Evolutionary conservation across 441 rosid genomes (phyloP).

Genomic region (Viola pubescens): DNA sequence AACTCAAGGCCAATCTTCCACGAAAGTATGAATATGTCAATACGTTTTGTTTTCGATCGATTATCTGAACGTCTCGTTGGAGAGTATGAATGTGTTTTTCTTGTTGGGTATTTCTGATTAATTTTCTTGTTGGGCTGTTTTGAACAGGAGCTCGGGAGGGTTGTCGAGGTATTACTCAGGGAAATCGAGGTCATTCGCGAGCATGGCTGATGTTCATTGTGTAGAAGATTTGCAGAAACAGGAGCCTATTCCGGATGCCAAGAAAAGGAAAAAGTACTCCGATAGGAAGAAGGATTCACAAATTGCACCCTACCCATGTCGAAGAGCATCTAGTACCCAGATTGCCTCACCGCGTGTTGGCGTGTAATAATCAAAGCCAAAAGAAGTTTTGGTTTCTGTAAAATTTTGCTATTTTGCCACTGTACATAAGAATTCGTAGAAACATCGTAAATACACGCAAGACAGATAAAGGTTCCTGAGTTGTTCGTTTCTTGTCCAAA

Average conservation of each 20-base stretch:
- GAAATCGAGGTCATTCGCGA: constrained; percentile 56
- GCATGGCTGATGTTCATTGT: constrained; percentile 58
- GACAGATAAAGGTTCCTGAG: too few species aligned
- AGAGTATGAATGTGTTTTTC: neutral
- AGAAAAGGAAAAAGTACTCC: constrained; percentile 52
- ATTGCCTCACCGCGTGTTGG: constrained; percentile 36
- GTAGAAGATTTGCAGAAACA: constrained; percentile 67
- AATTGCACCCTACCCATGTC: constrained; percentile 35
- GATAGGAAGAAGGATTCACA: constrained; percentile 28
- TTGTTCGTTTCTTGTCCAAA: too few species aligned
- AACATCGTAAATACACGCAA: too few species aligned
- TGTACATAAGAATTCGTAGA: neutral
- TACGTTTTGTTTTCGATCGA: too few species aligned
- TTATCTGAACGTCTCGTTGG: too few species aligned
- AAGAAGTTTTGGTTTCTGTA: neutral
- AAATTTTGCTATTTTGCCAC: neutral
- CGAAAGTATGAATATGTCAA: constrained; percentile 29
- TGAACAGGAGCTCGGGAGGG: constrained; percentile 40
- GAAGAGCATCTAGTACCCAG: constrained; percentile 36
- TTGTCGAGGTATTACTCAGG: constrained; percentile 67
- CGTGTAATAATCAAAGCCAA: constrained; percentile 15
- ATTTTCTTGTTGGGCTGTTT: neutral
- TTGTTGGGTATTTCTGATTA: neutral
- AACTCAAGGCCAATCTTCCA: constrained; percentile 49
- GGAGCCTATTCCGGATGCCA: constrained; percentile 28